Evolutionary conservation across 176 grass and related monocot species (phyloP).

Genomic region (Dendrocalamus sinicus): DNA sequence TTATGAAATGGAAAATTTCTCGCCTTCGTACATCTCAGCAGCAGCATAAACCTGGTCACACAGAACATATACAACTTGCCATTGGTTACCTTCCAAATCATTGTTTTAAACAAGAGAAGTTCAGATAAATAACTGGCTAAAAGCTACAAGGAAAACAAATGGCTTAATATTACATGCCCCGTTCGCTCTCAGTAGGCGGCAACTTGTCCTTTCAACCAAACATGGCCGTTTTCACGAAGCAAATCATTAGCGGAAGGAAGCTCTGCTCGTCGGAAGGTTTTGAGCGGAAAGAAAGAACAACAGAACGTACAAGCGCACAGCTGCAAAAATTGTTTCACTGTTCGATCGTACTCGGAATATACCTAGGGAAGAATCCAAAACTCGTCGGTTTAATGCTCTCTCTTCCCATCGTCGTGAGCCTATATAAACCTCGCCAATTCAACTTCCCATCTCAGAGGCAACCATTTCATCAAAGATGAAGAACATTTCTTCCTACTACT

Average conservation of each 20-base stretch:
- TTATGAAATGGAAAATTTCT: conserved; percentile 11
- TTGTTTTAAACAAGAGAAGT: not conserved
- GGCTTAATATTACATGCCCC: not conserved
- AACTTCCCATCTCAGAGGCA: not conserved
- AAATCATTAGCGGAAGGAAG: not conserved
- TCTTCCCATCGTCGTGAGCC: not conserved
- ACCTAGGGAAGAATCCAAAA: not conserved
- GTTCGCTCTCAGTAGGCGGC: conserved; percentile 13
- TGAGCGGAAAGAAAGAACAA: not conserved
- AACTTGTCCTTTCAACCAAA: not conserved
- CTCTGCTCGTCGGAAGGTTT: not conserved
- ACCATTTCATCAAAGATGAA: conserved; percentile 12
- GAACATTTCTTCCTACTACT: not conserved
- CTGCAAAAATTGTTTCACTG: not conserved
- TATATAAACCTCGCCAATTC: conserved; percentile 21
- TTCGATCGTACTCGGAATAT: not conserved
- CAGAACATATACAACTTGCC: not conserved
- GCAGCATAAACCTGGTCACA: not conserved
- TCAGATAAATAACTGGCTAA: not conserved
- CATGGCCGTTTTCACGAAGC: not conserved
- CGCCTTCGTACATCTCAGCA: not conserved
- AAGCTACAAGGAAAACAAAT: not conserved
- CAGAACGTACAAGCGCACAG: not conserved
- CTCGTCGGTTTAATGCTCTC: not conserved
- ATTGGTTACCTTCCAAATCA: conserved; percentile 26